Evolutionary conservation across 2,329 filamentous ascomycete genomes (phyloP).

Genomic region (Colletotrichum musae): DNA sequence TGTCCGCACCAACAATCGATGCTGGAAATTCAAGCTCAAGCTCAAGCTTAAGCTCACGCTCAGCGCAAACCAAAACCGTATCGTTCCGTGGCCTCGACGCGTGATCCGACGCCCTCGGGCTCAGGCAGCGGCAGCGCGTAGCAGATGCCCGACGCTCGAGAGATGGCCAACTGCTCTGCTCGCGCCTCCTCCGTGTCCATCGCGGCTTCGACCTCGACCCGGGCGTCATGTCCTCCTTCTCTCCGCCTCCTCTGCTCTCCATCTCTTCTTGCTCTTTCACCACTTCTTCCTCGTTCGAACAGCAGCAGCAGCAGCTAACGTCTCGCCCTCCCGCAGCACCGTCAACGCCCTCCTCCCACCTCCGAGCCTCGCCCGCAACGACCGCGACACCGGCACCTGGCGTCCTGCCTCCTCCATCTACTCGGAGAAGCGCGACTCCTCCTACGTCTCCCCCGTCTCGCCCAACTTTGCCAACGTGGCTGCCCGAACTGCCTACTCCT

Average conservation of each 20-base stretch:
- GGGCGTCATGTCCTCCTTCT: background rate
- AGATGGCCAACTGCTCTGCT: constrained; percentile 16
- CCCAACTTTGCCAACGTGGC: constrained; percentile 42
- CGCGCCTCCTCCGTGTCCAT: constrained; percentile 18
- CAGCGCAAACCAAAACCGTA: constrained; percentile 20
- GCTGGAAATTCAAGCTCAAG: constrained; percentile 17
- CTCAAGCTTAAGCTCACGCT: constrained; percentile 15
- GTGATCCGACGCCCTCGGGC: background rate
- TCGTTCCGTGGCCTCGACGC: background rate
- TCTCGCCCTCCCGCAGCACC: constrained; percentile 23
- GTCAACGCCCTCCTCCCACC: constrained; percentile 31
- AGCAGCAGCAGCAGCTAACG: constrained; percentile 19
- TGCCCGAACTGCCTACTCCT: constrained; percentile 34
- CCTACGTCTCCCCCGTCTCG: constrained; percentile 34
- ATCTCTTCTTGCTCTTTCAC: background rate
- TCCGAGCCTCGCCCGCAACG: constrained; percentile 13
- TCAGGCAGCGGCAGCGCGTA: background rate
- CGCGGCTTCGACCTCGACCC: constrained; percentile 20
- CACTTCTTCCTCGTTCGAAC: constrained; percentile 2
- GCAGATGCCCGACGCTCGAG: no score
- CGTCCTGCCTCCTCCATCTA: constrained; percentile 41
- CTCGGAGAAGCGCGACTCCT: constrained; percentile 28
- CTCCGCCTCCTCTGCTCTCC: background rate
- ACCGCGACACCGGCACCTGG: constrained; percentile 28
- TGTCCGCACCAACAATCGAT: no score